phyloP scores from a whole-genome alignment of 2,329 filamentous ascomycete species.

The Diaporthe humulicola region DNA sequence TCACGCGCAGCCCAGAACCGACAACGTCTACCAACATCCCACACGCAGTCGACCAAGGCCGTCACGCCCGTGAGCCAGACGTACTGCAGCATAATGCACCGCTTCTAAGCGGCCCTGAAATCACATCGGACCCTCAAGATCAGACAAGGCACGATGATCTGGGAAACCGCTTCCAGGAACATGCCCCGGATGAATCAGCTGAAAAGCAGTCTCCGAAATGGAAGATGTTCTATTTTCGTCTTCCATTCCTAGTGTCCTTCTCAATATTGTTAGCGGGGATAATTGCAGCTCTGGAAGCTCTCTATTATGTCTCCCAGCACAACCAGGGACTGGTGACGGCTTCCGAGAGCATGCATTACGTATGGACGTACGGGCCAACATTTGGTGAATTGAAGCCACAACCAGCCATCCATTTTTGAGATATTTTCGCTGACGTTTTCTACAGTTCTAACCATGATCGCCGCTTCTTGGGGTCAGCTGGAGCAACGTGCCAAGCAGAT shows the following conservation, averaged over 20 bases:
- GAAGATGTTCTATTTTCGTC: neutral
- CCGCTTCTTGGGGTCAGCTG: neutral
- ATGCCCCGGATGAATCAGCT: neutral
- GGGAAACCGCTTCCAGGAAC: fast-evolving
- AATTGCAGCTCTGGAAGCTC: neutral
- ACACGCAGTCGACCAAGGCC: neutral
- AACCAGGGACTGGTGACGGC: neutral
- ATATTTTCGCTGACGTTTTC: neutral
- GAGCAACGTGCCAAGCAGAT: neutral
- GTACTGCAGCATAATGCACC: neutral
- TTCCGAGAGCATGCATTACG: neutral
- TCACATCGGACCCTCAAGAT: neutral
- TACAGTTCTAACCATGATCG: neutral
- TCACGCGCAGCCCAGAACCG: too few species aligned
- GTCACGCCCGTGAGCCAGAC: neutral
- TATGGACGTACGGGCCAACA: neutral
- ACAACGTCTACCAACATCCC: neutral
- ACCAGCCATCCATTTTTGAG: neutral
- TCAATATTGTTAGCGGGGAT: neutral
- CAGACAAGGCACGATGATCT: neutral
- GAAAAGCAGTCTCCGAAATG: neutral
- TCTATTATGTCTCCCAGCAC: neutral
- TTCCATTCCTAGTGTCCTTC: neutral
- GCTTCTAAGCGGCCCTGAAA: neutral
- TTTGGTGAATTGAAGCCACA: neutral